phyloP scores from a whole-genome alignment of 306 rosid species.

The Carpinus fangiana region DNA sequence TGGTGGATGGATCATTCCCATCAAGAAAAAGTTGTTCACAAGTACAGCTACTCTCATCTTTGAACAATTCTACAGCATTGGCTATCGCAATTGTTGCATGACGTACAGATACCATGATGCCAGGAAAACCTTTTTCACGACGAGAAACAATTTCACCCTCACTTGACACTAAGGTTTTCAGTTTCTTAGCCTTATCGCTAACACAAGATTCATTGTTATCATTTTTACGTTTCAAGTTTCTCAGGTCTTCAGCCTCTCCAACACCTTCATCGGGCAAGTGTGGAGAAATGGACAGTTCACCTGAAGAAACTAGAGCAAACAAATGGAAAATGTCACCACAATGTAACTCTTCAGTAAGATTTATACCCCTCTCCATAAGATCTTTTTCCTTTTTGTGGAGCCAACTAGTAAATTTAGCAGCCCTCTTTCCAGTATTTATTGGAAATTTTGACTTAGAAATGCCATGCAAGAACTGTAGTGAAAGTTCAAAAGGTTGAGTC shows the following conservation, averaged over 20 bases:
- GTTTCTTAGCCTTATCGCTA: constrained; percentile 57
- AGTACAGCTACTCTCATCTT: constrained; percentile 37
- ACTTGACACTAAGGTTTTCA: constrained; percentile 49
- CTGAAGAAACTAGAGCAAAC: constrained; percentile 76
- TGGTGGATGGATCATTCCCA: constrained; percentile 28
- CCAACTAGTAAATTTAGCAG: constrained; percentile 63
- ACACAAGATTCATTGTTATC: constrained; percentile 51
- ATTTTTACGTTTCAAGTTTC: constrained; percentile 70
- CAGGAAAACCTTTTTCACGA: constrained; percentile 95
- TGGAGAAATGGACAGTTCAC: constrained; percentile 71
- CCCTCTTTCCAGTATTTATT: constrained; percentile 63
- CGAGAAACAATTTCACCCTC: constrained; percentile 97
- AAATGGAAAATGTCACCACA: constrained; percentile 83
- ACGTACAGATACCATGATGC: constrained; percentile 53
- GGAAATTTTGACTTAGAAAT: constrained; percentile 86
- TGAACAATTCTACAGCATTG: constrained; percentile 54
- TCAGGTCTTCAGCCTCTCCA: constrained; percentile 84
- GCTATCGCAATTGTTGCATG: constrained; percentile 51
- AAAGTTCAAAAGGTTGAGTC: constrained; percentile 68
- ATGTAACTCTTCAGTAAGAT: constrained; percentile 70
- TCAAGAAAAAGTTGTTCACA: constrained; percentile 30
- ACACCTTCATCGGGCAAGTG: constrained; percentile 80
- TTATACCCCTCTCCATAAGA: constrained; percentile 53
- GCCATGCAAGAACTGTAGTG: constrained; percentile 71
- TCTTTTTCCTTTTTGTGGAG: constrained; percentile 63